Evolutionary conservation across 1,284 basidiomycete genomes (phyloP).

Genomic region (Schizophyllum commune): DNA sequence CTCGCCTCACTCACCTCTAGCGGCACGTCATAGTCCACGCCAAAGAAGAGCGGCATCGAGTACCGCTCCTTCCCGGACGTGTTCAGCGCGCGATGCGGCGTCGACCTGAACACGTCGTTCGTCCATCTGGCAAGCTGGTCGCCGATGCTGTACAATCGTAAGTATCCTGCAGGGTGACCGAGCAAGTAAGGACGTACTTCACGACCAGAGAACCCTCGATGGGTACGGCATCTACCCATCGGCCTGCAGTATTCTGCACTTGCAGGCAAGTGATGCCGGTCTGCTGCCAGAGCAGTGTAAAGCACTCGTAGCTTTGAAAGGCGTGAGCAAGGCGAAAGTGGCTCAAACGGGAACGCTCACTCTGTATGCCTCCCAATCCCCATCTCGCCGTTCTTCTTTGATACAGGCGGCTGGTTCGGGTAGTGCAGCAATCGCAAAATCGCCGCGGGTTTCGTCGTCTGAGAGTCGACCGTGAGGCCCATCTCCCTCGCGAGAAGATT

Average conservation of each 20-base stretch:
- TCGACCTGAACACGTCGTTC: conserved; percentile 75
- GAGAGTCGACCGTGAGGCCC: neutral
- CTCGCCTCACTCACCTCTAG: conserved; percentile 39
- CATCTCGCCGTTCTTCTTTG: conserved; percentile 32
- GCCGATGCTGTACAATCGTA: conserved; percentile 41
- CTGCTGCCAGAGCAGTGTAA: conserved; percentile 69
- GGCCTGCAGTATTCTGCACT: conserved; percentile 54
- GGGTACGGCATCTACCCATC: conserved; percentile 61
- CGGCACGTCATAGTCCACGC: conserved; percentile 54
- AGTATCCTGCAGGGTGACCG: neutral
- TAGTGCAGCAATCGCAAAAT: conserved; percentile 75
- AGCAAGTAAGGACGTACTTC: conserved; percentile 37
- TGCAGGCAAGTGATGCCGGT: conserved; percentile 58
- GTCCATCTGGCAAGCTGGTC: conserved; percentile 77
- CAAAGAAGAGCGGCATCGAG: conserved; percentile 66
- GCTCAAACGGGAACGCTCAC: conserved; percentile 26
- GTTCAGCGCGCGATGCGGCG: conserved; percentile 69
- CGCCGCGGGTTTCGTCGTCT: conserved; percentile 59
- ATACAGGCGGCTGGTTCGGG: conserved; percentile 48
- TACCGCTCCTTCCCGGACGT: conserved; percentile 50
- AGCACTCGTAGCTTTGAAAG: conserved; percentile 41
- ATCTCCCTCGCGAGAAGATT: neutral
- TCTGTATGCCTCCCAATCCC: conserved; percentile 83
- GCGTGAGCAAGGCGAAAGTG: neutral
- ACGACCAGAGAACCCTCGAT: conserved; percentile 60